Evolutionary conservation across 805 yeast genomes (phyloP), one percentile per base, ranked within the genome.

Genomic region (Wickerhamiella sergipiensis): DNA sequence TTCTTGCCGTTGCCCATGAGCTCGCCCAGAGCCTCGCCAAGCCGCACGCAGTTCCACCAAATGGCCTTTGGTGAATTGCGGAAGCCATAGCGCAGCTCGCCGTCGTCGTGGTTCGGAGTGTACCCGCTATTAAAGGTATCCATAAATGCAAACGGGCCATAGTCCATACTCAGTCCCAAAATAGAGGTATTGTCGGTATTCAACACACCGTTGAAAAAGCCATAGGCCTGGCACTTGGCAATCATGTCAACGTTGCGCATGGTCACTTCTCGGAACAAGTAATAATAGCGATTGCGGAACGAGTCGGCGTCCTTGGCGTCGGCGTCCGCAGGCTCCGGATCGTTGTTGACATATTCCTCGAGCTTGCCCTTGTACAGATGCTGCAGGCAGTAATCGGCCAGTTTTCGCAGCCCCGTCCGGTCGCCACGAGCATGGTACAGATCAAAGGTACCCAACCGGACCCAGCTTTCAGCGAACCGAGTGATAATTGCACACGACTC

Each of bases 141-240:
- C 83, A 89, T 76, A 53, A 88, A 83, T 18, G 94, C 85, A 68
- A 85, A 92, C 0, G 98, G 97, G 2, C 97, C 98, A 65, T 83
- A 92, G 66, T 90, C 98, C 66, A 92, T 77, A 0, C 95, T 78
- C 10, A 88, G 69, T 0, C 98, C 98, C 44, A 83, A 61, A n/a
- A 90, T 73, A 0, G 95, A 85, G 0, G 96, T 86, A 62, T 90
- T 90, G 62, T 90, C 98, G 0, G 97, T 89, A 64, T 90, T 90
- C 51, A 92, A 70, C 4, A 92, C 97, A 13, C 98, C 98, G 61
- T 90, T 92, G 57, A 89, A 65, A 60, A 90, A 89, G 2, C 97
- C 97, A 66, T 88, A 90, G 0, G 83, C 76, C 63, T 90, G 97
- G 86, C 95, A 86, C 56, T 76, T 71, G 1, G 95, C 95, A 1